phyloP scores from a whole-genome alignment of 495 filamentous ascomycete genomes.

The Aspergillus hancockii region DNA sequence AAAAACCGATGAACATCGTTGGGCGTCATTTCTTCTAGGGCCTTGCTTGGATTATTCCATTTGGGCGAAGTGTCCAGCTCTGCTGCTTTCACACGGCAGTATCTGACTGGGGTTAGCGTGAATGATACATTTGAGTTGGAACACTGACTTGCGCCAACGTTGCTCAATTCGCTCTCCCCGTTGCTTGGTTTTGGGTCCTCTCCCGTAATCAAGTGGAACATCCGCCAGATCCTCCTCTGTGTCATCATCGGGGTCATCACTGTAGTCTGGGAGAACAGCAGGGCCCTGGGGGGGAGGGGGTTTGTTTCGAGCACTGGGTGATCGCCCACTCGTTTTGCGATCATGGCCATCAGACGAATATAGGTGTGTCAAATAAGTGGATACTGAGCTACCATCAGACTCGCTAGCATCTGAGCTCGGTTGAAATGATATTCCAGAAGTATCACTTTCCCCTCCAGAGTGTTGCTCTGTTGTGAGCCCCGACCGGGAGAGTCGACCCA shows the following conservation, averaged over 20 bases:
- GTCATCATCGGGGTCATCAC: slow-evolving; percentile 25
- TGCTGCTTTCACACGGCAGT: background rate
- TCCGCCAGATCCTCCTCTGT: slow-evolving; percentile 23
- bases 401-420: no score
- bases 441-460: no score
- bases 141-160: slow-evolving; percentile 5
- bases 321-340: no score
- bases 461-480: no score
- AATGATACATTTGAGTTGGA: background rate
- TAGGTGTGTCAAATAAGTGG: no score
- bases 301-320: no score
- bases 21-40: slow-evolving; percentile 13
- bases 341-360: no score
- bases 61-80: background rate
- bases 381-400: no score
- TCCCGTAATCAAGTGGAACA: slow-evolving; percentile 27
- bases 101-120: background rate
- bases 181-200: slow-evolving; percentile 20
- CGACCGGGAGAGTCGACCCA: no score
- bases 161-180: slow-evolving; percentile 7
- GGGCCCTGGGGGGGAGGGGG: no score
- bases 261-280: slow-evolving; percentile 4
- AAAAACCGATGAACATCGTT: slow-evolving; percentile 22
- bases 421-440: no score
- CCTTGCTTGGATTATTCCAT: slow-evolving; percentile 9